These are phyloP conservation scores for Fusarium chlamydosporum DNA, from an alignment of 2,329 filamentous ascomycete species.

Conservation along the genomic window DNA sequence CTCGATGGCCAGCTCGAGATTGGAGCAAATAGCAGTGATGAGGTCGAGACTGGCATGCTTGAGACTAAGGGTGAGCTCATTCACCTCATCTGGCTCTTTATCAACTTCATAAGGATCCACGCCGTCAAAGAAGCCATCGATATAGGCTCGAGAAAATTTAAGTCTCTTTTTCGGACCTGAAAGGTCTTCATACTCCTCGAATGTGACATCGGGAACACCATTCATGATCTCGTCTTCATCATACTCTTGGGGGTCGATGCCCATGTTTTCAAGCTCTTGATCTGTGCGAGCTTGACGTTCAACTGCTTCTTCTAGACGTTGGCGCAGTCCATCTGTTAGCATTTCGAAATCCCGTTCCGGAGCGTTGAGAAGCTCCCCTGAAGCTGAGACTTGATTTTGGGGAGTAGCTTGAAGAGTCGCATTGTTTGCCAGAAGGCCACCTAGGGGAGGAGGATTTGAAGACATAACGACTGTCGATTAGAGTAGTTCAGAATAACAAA, in stretches of 20 bases:
- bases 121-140: slow-evolving; percentile 51
- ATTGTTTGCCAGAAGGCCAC: slow-evolving; percentile 5
- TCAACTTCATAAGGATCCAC: slow-evolving; percentile 50
- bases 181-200: slow-evolving; percentile 27
- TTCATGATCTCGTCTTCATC: slow-evolving; percentile 15
- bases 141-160: slow-evolving; percentile 50
- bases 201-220: slow-evolving; percentile 16
- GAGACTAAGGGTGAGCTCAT: slow-evolving; percentile 40
- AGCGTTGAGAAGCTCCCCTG: slow-evolving; percentile 3
- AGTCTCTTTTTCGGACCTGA: slow-evolving; percentile 46
- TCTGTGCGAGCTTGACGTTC: slow-evolving; percentile 30
- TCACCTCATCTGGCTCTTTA: slow-evolving; percentile 18
- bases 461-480: slow-evolving; percentile 12
- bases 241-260: slow-evolving; percentile 14
- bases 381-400: background rate
- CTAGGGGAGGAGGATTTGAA: background rate
- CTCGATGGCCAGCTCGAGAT: slow-evolving; percentile 67
- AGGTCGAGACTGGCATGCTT: slow-evolving; percentile 57
- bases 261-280: slow-evolving; percentile 23
- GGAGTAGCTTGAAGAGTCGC: background rate
- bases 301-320: slow-evolving; percentile 25
- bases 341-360: slow-evolving; percentile 17
- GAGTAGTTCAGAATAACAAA: background rate
- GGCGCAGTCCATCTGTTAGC: slow-evolving; percentile 22
- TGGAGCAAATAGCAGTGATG: slow-evolving; percentile 60